Percentiles rank a stretch among this genome's conserved stretches.
Conservation (phyloP, 768 basidiomycete species). For the Tricholoma hemisulphureum region DNA sequence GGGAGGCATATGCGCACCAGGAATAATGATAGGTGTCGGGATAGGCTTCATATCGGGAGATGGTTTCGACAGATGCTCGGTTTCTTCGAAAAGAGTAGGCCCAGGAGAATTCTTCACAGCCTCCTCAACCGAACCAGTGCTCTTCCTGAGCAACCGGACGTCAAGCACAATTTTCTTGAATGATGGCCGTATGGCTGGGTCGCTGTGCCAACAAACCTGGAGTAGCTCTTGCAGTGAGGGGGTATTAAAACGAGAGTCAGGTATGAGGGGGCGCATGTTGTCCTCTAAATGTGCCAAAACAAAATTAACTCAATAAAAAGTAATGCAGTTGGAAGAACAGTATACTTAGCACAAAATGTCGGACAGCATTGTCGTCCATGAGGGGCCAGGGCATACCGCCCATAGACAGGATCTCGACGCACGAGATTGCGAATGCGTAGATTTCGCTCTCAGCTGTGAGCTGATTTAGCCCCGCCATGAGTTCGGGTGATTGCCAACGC, state of each 20-base stretch:
- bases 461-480: constrained; percentile 46
- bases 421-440: constrained; percentile 67
- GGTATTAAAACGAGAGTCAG: constrained; percentile 33
- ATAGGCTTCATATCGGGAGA: constrained; percentile 42
- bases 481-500: constrained; percentile 72
- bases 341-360: constrained; percentile 50
- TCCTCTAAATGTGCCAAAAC: constrained; percentile 35
- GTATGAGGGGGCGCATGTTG: constrained; percentile 52
- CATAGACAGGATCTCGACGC: constrained; percentile 61
- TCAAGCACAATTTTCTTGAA: constrained; percentile 50
- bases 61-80: constrained; percentile 20
- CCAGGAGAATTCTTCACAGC: constrained; percentile 9
- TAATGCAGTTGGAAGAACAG: constrained; percentile 8
- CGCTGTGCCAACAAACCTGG: constrained; percentile 53
- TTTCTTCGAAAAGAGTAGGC: not conserved
- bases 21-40: constrained; percentile 21
- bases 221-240: constrained; percentile 45
- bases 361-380: constrained; percentile 50
- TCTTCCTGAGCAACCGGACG: constrained; percentile 44
- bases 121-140: constrained; percentile 21
- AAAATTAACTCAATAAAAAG: constrained; percentile 8
- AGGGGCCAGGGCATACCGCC: constrained; percentile 60
- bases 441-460: constrained; percentile 58
- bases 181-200: constrained; percentile 49
- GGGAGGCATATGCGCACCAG: constrained; percentile 19